Evolutionary conservation across 23 red algal genomes (phyloP).

Genomic region (Chondrus crispus): DNA sequence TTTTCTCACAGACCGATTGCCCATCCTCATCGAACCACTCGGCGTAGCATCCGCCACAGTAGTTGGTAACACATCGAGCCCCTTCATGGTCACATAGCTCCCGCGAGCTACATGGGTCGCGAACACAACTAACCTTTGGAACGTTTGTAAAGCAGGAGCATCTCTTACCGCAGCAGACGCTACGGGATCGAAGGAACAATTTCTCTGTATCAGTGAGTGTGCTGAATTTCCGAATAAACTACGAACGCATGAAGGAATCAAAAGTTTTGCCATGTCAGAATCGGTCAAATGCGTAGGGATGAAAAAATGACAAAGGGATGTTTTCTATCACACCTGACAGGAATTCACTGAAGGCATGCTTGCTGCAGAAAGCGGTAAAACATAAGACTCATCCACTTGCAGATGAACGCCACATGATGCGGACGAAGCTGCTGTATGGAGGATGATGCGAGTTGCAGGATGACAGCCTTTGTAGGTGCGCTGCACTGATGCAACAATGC

Average conservation of each 20-base stretch:
- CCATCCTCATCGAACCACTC: conserved; percentile 15
- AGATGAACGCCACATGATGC: conserved; percentile 12
- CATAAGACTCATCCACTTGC: not conserved
- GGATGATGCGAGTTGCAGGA: no score
- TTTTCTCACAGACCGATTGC: conserved; percentile 2
- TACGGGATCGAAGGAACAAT: not conserved
- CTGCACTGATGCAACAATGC: no score
- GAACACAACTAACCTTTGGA: not conserved
- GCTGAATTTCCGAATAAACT: conserved; percentile 2
- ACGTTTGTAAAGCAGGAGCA: no score
- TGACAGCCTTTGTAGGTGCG: no score
- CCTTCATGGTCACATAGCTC: conserved; percentile 7
- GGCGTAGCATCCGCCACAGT: conserved; percentile 4
- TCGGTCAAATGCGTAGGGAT: no score
- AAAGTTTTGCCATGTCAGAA: no score
- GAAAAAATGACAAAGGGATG: no score
- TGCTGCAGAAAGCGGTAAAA: not conserved
- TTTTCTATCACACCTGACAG: no score
- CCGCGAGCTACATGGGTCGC: not conserved
- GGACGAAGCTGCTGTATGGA: no score
- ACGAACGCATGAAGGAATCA: no score
- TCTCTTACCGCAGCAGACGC: not conserved
- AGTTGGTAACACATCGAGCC: not conserved
- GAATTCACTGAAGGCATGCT: not conserved
- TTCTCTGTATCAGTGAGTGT: not conserved